These are phyloP conservation scores for Fusarium transvaalense DNA, from an alignment of 2,329 filamentous ascomycete species.

Conservation along the genomic window DNA sequence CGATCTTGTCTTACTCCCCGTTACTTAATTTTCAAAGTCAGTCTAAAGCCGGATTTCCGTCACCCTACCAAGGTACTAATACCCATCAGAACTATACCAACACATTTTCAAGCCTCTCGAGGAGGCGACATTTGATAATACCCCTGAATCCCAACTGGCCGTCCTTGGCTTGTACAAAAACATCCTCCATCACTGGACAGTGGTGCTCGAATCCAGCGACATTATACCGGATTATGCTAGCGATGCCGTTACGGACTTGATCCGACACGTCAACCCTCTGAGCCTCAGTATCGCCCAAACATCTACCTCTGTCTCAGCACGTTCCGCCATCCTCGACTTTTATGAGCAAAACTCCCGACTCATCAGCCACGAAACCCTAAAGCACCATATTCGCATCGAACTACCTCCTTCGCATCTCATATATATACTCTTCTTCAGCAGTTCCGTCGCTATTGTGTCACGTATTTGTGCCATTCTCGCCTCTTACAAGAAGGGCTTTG, in stretches of 20 bases:
- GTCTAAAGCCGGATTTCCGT: neutral
- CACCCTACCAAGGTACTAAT: constrained; percentile 39
- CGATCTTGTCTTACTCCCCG: constrained; percentile 68
- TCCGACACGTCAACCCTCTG: constrained; percentile 66
- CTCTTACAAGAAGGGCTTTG: constrained; percentile 80
- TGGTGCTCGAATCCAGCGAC: constrained; percentile 58
- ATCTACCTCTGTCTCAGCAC: constrained; percentile 56
- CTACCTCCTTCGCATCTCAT: constrained; percentile 76
- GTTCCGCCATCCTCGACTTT: constrained; percentile 75
- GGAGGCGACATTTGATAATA: constrained; percentile 62
- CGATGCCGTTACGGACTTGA: constrained; percentile 56
- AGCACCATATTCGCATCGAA: constrained; percentile 71
- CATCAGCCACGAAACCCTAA: constrained; percentile 64
- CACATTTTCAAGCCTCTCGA: constrained; percentile 67
- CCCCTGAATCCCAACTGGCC: constrained; percentile 64
- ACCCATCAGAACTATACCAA: constrained; percentile 61
- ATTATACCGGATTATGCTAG: constrained; percentile 54
- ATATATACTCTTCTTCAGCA: constrained; percentile 77
- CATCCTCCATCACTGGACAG: constrained; percentile 72
- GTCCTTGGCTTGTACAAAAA: constrained; percentile 76
- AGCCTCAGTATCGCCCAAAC: constrained; percentile 71
- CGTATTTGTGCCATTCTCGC: constrained; percentile 78
- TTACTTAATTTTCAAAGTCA: constrained; percentile 69
- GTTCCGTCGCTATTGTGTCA: constrained; percentile 73
- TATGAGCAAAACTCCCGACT: constrained; percentile 72